Evolutionary conservation across 352 stramenopile genomes (phyloP).

Genomic region (Phytophthora chlamydospora): DNA sequence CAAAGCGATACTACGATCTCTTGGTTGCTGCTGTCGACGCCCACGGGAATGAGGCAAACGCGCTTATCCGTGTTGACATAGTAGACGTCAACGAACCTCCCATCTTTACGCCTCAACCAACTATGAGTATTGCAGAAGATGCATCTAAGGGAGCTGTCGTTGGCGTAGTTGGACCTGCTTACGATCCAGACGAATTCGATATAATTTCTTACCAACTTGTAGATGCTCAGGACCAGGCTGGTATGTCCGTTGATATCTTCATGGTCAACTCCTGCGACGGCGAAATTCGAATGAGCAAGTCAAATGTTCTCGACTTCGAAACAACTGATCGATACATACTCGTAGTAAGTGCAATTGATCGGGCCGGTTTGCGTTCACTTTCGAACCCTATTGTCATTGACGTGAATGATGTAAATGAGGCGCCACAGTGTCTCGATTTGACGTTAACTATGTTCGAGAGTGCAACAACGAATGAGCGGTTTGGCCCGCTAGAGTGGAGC

Average conservation of each 20-base stretch:
- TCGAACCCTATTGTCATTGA: conserved; percentile 16
- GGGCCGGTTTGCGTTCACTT: conserved; percentile 36
- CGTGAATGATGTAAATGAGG: conserved; percentile 28
- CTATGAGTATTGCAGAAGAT: conserved; percentile 49
- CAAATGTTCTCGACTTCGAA: conserved; percentile 48
- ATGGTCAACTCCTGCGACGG: conserved; percentile 62
- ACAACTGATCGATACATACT: conserved; percentile 33
- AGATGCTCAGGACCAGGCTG: conserved; percentile 27
- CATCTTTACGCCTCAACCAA: conserved; percentile 34
- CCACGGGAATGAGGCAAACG: conserved; percentile 9
- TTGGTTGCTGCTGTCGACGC: conserved; percentile 18
- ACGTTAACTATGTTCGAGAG: conserved; percentile 41
- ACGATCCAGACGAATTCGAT: conserved; percentile 60
- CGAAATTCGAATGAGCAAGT: conserved; percentile 45
- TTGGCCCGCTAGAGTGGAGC: conserved; percentile 44
- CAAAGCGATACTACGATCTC: conserved; percentile 30
- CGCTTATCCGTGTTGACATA: conserved; percentile 43
- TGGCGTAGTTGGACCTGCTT: conserved; percentile 37
- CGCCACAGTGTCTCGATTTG: conserved; percentile 15
- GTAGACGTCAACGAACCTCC: conserved; percentile 60
- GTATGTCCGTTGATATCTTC: conserved; percentile 51
- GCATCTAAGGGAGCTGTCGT: conserved; percentile 38
- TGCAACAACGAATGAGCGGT: conserved; percentile 13
- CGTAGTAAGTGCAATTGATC: conserved; percentile 51
- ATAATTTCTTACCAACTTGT: conserved; percentile 47